Percentiles rank a stretch among this genome's conserved stretches.
phyloP scores from a whole-genome alignment of 257 asterid genomes.

The Solanum chaucha region DNA sequence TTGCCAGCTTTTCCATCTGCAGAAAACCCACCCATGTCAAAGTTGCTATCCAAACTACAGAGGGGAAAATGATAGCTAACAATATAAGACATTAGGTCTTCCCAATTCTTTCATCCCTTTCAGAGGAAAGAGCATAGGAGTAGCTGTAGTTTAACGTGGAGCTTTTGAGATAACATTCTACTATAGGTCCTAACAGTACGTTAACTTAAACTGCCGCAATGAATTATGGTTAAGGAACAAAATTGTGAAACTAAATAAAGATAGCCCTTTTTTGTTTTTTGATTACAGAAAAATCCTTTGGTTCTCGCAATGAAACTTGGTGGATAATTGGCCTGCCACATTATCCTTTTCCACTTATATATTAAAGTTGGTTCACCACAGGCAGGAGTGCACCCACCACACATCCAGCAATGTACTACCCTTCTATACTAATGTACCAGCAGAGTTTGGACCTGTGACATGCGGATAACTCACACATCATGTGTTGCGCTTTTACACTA shows the following conservation, averaged over 20 bases:
- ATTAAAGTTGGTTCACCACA: not conserved
- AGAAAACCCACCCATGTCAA: slow-evolving; percentile 13
- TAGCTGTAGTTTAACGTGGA: not conserved
- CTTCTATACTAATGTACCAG: not conserved
- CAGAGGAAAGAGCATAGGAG: not conserved
- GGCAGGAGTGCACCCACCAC: not conserved
- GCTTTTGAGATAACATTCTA: not conserved
- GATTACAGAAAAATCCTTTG: not conserved
- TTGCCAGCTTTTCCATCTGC: slow-evolving; percentile 94
- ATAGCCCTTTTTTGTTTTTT: not conserved
- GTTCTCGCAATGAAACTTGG: not conserved
- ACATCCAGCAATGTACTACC: not conserved
- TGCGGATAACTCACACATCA: not conserved
- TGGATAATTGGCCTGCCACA: not conserved
- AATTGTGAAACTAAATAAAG: not conserved
- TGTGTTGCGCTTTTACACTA: not conserved
- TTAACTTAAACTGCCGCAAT: not conserved
- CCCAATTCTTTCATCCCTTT: not conserved
- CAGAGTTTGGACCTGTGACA: not conserved
- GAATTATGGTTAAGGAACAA: not conserved
- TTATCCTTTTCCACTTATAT: not conserved
- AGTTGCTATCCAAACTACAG: not conserved
- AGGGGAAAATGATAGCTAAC: not conserved
- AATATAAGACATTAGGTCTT: not conserved
- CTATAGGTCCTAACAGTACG: not conserved